These are phyloP conservation scores for Coemansia sp. DNA, from an alignment of 192 early-diverging fungal genomes.

Conservation along the genomic window DNA sequence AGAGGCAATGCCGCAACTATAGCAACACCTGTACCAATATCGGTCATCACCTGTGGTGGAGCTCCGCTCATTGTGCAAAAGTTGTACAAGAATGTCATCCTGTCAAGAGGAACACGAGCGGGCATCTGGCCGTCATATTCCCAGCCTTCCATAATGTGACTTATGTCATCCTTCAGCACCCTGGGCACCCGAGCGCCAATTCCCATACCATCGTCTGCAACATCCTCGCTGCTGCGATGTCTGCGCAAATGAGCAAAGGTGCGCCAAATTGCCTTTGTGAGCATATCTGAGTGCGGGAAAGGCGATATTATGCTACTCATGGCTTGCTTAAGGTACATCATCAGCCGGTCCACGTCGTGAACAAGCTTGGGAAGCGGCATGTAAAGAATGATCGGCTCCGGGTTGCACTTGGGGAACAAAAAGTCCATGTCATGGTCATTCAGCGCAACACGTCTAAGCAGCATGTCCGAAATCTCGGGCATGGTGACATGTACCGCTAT, in stretches of 20 bases:
- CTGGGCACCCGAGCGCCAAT: slow-evolving; percentile 37
- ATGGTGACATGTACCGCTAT: slow-evolving; percentile 44
- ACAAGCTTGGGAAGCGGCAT: slow-evolving; percentile 53
- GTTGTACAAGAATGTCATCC: slow-evolving; percentile 49
- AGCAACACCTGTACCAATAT: slow-evolving; percentile 48
- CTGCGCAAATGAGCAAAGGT: slow-evolving; percentile 35
- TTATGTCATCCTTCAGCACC: slow-evolving; percentile 25
- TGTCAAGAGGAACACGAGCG: slow-evolving; percentile 37
- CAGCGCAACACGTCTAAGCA: slow-evolving; percentile 40
- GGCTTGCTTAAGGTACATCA: slow-evolving; percentile 45
- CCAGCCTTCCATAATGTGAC: slow-evolving; percentile 45
- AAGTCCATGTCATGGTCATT: slow-evolving; percentile 50
- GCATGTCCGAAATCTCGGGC: slow-evolving; percentile 48
- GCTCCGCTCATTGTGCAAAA: slow-evolving; percentile 21
- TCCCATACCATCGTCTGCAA: neutral
- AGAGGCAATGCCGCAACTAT: slow-evolving; percentile 36
- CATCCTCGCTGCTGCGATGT: neutral
- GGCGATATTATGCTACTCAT: slow-evolving; percentile 39
- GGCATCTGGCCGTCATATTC: slow-evolving; percentile 38
- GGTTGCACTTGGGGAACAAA: slow-evolving; percentile 50
- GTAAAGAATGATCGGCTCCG: slow-evolving; percentile 48
- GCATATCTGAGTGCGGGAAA: slow-evolving; percentile 32
- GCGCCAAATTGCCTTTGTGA: slow-evolving; percentile 41
- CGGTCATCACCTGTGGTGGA: slow-evolving; percentile 33
- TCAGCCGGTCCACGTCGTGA: slow-evolving; percentile 36